Conservation (phyloP, 148 eudicot genomes). For the Camellia japonica region DNA sequence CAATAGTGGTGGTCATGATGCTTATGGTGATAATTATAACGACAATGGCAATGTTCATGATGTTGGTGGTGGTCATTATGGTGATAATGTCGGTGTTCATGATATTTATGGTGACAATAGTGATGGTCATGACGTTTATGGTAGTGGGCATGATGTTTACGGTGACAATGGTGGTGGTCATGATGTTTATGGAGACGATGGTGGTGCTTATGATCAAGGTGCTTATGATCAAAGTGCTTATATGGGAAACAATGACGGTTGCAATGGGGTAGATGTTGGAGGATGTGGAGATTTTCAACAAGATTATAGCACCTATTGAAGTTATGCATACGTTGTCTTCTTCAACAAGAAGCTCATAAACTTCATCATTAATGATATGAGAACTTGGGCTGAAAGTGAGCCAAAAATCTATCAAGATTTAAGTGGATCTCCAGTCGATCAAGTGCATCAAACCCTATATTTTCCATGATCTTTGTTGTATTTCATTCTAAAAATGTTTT, state of each 20-base stretch:
- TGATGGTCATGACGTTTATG: no score
- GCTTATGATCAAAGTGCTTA: not conserved
- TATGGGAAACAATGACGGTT: not conserved
- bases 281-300: not conserved
- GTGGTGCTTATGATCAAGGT: conserved; percentile 3
- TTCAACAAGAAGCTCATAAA: not conserved
- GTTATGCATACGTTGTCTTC: not conserved
- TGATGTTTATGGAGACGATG: conserved; percentile 5
- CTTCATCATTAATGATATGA: not conserved
- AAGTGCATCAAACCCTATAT: not conserved
- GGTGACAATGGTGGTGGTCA: conserved; percentile 13
- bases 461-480: not conserved
- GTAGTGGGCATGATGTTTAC: no score
- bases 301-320: not conserved
- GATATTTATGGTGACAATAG: no score
- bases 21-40: no score
- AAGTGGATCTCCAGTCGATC: not conserved
- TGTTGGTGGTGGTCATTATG: no score
- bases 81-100: no score
- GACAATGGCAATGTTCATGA: no score
- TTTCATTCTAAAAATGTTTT: not conserved
- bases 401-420: not conserved
- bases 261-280: not conserved
- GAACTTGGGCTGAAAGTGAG: not conserved
- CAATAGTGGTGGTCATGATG: no score